Evolutionary conservation across 2,329 filamentous ascomycete species (phyloP), one percentile per base, ranked within the genome.

Genomic region (Dactylellina parvicollis): DNA sequence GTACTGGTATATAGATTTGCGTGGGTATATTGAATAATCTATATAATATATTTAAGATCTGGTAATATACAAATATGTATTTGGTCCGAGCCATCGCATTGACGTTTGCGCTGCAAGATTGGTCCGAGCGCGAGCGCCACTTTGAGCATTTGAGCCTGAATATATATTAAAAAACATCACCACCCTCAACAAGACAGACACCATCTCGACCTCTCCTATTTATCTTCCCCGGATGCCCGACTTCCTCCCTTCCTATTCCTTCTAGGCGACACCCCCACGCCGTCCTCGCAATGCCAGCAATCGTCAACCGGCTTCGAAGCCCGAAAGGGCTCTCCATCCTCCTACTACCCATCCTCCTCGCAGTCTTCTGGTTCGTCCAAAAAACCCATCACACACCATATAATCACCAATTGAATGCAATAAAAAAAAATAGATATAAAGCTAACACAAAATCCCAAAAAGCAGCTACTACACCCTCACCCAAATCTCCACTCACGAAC

Each of bases 401-500:
- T 30, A 2, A n/a, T n/a, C n/a, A n/a, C n/a, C n/a, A n/a, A n/a
- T n/a, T n/a, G n/a, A n/a, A n/a, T n/a, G n/a, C n/a, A n/a, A n/a
- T n/a, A n/a, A n/a, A n/a, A n/a, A n/a, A n/a, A n/a, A 20, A 52
- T 55, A 46, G 8, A 20, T 50, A 50, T 74, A 55, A 32, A 44
- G 28, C 69, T 76, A 76, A 79, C 83, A 61, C 79, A 87, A 50
- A 87, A 9, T 12, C n/a, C 20, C 12, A 47, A 56, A 56, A 69
- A 73, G 87, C 82, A 82, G 83, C 75, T 85, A 85, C 80, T 83
- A 83, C 2, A 82, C 81, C 24, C 80, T 81, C 42, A 79, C 83
- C n/a, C 80, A 84, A 42, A 81, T 83, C 74, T 77, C 82, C 24
- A 82, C 85, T 30, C 86, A 91, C 77, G 90, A 92, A 2, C 86